Evolutionary conservation across 1,139 yeast genomes (phyloP), one percentile per base, ranked within the genome.

Genomic region (Lodderomyces orthopsilosis): DNA sequence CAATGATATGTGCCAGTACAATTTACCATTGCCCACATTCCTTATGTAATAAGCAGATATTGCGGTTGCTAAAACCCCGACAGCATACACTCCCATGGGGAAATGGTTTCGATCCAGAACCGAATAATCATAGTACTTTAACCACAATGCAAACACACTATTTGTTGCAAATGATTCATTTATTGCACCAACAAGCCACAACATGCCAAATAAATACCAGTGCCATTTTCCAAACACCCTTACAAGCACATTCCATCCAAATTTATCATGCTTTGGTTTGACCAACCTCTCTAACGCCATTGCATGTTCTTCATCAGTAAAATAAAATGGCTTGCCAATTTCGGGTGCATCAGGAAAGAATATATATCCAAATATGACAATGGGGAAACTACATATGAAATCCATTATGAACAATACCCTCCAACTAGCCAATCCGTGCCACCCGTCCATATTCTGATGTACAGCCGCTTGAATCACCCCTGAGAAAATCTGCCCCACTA

Each of bases 401-500:
- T 85, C 91, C 48, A 85, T 77, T 50, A 84, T 76, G 59, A 81
- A 85, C 46, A 85, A 72, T 84, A 87, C 84, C 60, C 82, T 74
- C 93, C 91, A 85, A 2, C 84, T 70, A 27, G 65, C 56, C 35
- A 75, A 54, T n/a, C 72, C 72, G 35, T 53, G 55, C 5, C 49
- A 55, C n/a, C 65, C 65, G 40, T 70, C 73, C 65, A 72, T 61
- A 46, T 58, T 59, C 40, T 66, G 57, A 37, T 69, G 59, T 42
- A 70, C 69, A 23, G 72, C 71, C 17, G 69, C 74, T 35, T 72
- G 74, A 48, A 87, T 75, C 38, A 88, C 78, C 45, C 95, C 94
- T 41, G 88, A 85, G 63, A 86, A 85, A 6, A 91, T 94, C 58
- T 93, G 90, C 13, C 91, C 86, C 48, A 85, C 69, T 54, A 84